Conservation (phyloP, 164 flowering plant genomes). For the Tetracentron sinense region DNA sequence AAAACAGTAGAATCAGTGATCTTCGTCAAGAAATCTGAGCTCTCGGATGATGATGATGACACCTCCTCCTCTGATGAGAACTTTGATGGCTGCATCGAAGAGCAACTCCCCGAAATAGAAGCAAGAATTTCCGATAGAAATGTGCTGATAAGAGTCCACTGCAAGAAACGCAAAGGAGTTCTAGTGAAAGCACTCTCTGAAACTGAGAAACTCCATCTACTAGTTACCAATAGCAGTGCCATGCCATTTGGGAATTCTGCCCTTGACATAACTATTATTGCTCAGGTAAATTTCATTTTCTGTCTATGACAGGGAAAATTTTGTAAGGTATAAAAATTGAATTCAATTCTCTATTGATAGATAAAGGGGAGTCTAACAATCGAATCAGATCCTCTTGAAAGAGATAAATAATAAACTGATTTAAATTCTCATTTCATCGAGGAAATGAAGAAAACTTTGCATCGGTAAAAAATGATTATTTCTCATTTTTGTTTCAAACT, state of each 20-base stretch:
- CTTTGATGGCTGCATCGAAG: conserved; percentile 4
- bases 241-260: conserved; percentile 36
- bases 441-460: no score
- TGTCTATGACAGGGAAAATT: no score
- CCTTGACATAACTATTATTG: conserved; percentile 40
- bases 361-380: no score
- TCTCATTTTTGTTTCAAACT: background rate
- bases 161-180: conserved; percentile 35
- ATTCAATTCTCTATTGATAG: no score
- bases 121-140: conserved; percentile 35
- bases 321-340: no score
- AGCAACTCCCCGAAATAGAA: conserved; percentile 47
- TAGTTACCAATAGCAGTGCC: conserved; percentile 28
- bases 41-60: conserved; percentile 21
- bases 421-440: no score
- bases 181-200: conserved; percentile 23
- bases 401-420: no score
- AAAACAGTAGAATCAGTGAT: conserved; percentile 58
- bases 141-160: conserved; percentile 40
- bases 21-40: conserved; percentile 24
- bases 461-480: background rate
- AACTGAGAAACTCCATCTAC: conserved; percentile 39
- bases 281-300: conserved; percentile 41
- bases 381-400: no score
- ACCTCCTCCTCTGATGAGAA: conserved; percentile 29